These are phyloP conservation scores for Aegle marmelos DNA, from an alignment of 345 rosid species.

Conservation along the genomic window DNA sequence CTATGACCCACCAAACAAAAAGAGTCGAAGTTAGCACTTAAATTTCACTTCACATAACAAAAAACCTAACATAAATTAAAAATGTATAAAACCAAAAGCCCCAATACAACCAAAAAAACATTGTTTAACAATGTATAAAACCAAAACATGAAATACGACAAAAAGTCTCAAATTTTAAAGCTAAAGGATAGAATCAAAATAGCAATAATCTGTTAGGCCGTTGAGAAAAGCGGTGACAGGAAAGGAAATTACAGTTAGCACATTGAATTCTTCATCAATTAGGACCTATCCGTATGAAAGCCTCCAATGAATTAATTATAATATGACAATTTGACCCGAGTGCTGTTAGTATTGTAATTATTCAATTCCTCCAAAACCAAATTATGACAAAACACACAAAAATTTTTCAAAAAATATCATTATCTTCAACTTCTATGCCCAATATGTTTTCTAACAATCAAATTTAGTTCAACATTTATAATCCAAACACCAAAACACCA, in stretches of 20 bases:
- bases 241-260: background rate
- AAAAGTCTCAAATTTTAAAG: background rate
- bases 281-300: background rate
- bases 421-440: background rate
- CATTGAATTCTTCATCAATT: background rate
- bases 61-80: background rate
- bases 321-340: background rate
- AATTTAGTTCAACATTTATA: slow-evolving; percentile 1
- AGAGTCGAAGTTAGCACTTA: slow-evolving; percentile 8
- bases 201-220: background rate
- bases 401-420: background rate
- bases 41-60: slow-evolving; percentile 1
- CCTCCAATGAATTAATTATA: background rate
- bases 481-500: slow-evolving; percentile 8
- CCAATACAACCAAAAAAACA: background rate
- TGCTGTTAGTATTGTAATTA: background rate
- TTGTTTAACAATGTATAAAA: background rate
- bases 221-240: background rate
- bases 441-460: background rate
- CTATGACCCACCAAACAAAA: slow-evolving; percentile 17
- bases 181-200: background rate
- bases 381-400: background rate
- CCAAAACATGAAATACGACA: background rate
- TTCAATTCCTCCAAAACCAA: background rate
- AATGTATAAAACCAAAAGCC: background rate